Conservation (phyloP, 2,329 filamentous ascomycete species). For the Diaporthe sp. region DNA sequence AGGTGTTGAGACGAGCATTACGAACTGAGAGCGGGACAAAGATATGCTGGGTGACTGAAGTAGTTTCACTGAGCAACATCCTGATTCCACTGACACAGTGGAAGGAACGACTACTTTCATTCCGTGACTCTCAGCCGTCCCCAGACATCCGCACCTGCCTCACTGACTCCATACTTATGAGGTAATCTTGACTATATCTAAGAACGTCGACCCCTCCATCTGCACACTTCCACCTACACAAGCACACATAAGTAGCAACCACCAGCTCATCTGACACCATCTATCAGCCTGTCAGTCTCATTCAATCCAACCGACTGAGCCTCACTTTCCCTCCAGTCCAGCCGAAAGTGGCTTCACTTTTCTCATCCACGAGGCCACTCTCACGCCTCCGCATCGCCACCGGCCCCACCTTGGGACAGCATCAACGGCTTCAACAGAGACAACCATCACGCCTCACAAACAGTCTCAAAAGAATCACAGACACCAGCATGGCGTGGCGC, state of each 20-base stretch:
- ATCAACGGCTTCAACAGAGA: not conserved
- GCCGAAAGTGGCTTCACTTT: conserved; percentile 7
- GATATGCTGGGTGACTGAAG: not conserved
- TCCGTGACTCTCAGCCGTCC: not conserved
- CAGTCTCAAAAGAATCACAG: not conserved
- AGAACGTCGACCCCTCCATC: not conserved
- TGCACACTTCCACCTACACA: not conserved
- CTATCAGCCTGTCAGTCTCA: no score
- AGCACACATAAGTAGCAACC: not conserved
- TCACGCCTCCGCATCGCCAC: not conserved
- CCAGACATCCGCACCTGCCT: not conserved
- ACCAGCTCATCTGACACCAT: not conserved
- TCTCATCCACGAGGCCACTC: not conserved
- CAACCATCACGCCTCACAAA: not conserved
- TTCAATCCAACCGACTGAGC: not conserved
- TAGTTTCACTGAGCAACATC: not conserved
- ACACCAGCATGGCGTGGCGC: conserved; percentile 84
- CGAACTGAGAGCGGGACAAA: not conserved
- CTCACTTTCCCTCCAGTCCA: not conserved
- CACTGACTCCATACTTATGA: not conserved
- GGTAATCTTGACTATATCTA: not conserved
- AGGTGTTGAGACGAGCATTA: no score
- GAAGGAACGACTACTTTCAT: not conserved
- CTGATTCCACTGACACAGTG: not conserved
- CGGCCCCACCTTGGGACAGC: not conserved